Conservation (phyloP, 495 filamentous ascomycete species). For the Aspergillus asperescens region DNA sequence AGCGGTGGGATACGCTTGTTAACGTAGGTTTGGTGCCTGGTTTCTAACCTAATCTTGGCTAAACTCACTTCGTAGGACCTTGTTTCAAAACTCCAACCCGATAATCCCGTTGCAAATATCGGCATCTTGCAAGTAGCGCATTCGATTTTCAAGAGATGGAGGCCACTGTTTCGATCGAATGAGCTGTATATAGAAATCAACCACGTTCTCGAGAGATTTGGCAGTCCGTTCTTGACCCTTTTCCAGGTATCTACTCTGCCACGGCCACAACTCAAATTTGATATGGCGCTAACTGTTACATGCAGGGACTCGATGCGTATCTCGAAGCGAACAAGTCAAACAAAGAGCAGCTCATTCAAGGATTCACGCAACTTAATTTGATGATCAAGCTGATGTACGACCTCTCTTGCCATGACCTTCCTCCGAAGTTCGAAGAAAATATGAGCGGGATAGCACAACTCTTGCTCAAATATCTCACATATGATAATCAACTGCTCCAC, state of each 20-base stretch:
- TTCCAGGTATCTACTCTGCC: conserved; percentile 52
- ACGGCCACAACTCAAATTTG: too few relatives aligned
- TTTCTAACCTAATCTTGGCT: background rate
- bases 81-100: conserved; percentile 73
- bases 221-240: conserved; percentile 70
- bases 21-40: conserved; percentile 45
- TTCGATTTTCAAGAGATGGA: conserved; percentile 95
- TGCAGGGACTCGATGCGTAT: conserved; percentile 66
- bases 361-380: conserved; percentile 76
- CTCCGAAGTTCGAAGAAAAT: conserved; percentile 86
- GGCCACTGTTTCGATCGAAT: conserved; percentile 86
- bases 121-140: conserved; percentile 96
- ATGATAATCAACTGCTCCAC: conserved; percentile 73
- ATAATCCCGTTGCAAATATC: conserved; percentile 75
- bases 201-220: conserved; percentile 83
- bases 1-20: conserved; percentile 88
- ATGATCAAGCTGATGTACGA: conserved; percentile 91
- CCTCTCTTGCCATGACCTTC: conserved; percentile 91
- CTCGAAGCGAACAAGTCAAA: conserved; percentile 72
- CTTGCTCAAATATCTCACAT: conserved; percentile 88
- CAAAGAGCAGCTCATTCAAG: conserved; percentile 62
- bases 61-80: conserved; percentile 57
- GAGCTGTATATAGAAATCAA: conserved; percentile 88
- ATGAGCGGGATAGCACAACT: conserved; percentile 66
- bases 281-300: conserved; percentile 9